phyloP scores from a whole-genome alignment of 2,329 filamentous ascomycete genomes.

The Seiridium cupressi region DNA sequence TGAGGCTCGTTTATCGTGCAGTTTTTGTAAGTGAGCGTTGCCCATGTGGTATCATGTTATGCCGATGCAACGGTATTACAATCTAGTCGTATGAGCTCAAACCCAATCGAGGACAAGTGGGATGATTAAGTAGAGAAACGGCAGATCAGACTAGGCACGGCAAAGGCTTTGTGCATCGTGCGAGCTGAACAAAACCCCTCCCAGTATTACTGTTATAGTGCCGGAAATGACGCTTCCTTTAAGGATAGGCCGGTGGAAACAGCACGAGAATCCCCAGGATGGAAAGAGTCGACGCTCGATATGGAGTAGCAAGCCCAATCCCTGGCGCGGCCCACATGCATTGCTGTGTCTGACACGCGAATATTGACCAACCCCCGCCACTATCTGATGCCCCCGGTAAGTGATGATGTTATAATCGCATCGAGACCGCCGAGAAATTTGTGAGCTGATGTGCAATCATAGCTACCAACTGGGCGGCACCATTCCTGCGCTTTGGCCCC shows the following conservation, averaged over 20 bases:
- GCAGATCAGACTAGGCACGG: background rate
- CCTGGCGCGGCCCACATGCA: slow-evolving; percentile 2
- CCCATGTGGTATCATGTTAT: too few relatives aligned
- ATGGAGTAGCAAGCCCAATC: background rate
- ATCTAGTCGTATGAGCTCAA: too few relatives aligned
- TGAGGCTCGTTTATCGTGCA: too few relatives aligned
- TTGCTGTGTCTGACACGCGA: slow-evolving; percentile 5
- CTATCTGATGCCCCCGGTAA: background rate
- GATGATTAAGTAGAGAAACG: too few relatives aligned
- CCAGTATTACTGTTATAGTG: background rate
- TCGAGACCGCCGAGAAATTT: background rate
- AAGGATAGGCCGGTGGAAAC: background rate
- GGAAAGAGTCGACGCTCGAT: slow-evolving; percentile 1
- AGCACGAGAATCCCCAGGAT: background rate
- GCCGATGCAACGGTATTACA: too few relatives aligned
- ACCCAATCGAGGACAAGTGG: too few relatives aligned
- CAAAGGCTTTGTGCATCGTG: background rate
- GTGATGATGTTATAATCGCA: background rate
- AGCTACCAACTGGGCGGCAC: background rate
- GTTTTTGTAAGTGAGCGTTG: too few relatives aligned
- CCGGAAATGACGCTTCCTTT: slow-evolving; percentile 6
- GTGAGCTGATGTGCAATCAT: background rate
- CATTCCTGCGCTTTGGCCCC: background rate
- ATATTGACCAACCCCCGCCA: background rate
- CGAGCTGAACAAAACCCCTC: background rate